Base-by-base conservation (phyloP, 768 basidiomycete genomes). In the Omphalotus guepiniiformis region DNA sequence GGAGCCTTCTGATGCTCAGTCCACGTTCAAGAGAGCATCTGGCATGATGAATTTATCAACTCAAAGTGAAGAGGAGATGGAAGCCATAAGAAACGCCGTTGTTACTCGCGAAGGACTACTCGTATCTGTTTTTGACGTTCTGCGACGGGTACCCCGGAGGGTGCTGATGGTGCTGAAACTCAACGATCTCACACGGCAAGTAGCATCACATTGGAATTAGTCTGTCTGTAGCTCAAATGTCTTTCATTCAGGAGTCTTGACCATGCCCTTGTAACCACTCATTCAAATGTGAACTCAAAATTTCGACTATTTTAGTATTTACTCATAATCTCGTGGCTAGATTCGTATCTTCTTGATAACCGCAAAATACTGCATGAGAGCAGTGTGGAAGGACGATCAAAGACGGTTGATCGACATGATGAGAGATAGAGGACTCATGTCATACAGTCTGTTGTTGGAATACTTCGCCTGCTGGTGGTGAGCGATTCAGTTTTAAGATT, bases 341-440 rank as follows among this genome's bases (percentile, higher is more conserved):
- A 74, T 83, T 49, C 86, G 95, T 16, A 82, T 98, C 60, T 98
- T 97, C 64, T 61, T 97, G 26, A 86, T 97, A 48, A 87, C 88
- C 13, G 93, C 93, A 6, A 85, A 88, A 58, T 95, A 89, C 65
- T 96, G 94, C 61, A 74, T 82, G 42, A 73, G 71, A 9, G 86
- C 90, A 6, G 82, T 89, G 3, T 91, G 88, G 88, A 71, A 75
- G 42, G 84, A 86, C 55, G 83, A 93, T 46, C 68, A 66, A 56
- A 64, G 65, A 38, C 70, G 69, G 22, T 55, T 80, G 4, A 63
- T 72, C 21, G 65, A 69, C 40, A 58, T 63, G 40, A 75, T 87
- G 65, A 66, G 71, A 34, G 65, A 67, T 25, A 66, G 67, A 25
- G 82, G 83, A 2, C 61, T 84, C 15, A 62, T 79, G 30, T 76